A percentile compares a stretch with the other conserved stretches of the same genome.
Conservation (phyloP, 2,329 filamentous ascomycete genomes). For the Penicillium nordicum region DNA sequence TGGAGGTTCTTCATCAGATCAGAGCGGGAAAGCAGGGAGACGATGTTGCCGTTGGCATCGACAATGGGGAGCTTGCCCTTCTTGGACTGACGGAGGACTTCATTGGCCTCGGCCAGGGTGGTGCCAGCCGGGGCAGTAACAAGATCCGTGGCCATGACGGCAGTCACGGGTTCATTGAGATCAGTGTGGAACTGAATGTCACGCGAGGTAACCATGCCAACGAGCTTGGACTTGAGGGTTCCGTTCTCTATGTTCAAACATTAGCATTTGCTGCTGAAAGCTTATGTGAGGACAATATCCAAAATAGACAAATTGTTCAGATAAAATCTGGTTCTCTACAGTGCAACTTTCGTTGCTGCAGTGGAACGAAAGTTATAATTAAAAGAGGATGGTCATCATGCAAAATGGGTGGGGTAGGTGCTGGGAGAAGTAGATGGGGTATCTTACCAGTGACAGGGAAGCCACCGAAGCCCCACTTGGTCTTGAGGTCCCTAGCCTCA, state of each 20-base stretch:
- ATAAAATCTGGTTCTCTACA: constrained; percentile 67
- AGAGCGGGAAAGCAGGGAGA: constrained; percentile 89
- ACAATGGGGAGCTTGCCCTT: constrained; percentile 97
- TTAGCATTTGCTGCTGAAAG: constrained; percentile 17
- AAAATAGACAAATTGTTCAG: constrained; percentile 40
- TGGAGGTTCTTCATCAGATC: constrained; percentile 98
- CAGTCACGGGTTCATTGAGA: constrained; percentile 66
- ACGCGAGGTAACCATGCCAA: constrained; percentile 96
- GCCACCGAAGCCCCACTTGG: constrained; percentile 97
- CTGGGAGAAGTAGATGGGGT: constrained; percentile 1
- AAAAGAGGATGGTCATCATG: constrained; percentile 69
- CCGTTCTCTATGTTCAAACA: constrained; percentile 67
- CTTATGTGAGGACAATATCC: constrained; percentile 7
- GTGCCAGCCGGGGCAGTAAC: constrained; percentile 83
- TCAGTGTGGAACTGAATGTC: constrained; percentile 96
- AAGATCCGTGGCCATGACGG: constrained; percentile 94
- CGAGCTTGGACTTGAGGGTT: constrained; percentile 87
- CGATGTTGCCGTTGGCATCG: constrained; percentile 75
- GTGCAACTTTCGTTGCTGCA: constrained; percentile 80
- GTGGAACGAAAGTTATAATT: constrained; percentile 99
- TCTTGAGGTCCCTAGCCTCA: constrained; percentile 87
- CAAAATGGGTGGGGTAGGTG: constrained; percentile 17
- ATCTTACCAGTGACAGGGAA: constrained; percentile 95
- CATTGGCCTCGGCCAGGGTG: constrained; percentile 82
- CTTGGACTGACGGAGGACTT: constrained; percentile 89